Evolutionary conservation across 345 rosid genomes (phyloP), one percentile per base, ranked within the genome.

Genomic region (Acer saccharum): DNA sequence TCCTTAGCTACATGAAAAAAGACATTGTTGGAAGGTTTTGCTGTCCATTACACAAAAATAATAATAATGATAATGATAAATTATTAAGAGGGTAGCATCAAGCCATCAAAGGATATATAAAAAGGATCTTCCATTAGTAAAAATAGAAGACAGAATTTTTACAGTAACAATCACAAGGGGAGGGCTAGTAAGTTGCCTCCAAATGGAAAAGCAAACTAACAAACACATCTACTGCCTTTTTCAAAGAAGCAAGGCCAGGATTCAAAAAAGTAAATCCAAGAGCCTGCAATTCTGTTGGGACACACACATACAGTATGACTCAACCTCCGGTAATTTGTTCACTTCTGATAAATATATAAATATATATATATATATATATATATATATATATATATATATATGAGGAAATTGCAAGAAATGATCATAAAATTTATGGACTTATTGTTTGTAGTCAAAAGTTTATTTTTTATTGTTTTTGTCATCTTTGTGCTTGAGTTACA

Each of bases 241-340:
- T 39, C 69, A 43, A 61, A 74, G 67, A 50, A 65, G 84, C 88
- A 78, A 80, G 82, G 84, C 87, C 23, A 76, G 84, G 87, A 86
- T 78, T 81, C 80, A 23, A 75, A 86, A 88, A 90, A 88, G 54
- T 12, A 80, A 81, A 83, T 79, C 85, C 90, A 57, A 58, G 50
- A 21, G 81, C 87, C 90, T 79, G 85, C 81, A 78, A 71, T 65
- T 81, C 75, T 75, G 73, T 18, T 52, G 10, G 44, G 54, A 54
- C 61, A 75, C 72, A 74, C 58, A 71, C 50, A 74, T 25, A 18
- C 14, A 16, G 7, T 60, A 71, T 68, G 35, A 55, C n/a, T 60
- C 18, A 21, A 63, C 81, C 66, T 72, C 73, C 29, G 65, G 76
- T 18, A 77, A 17, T 61, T 82, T 73, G 50, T 23, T 73, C 73